Base-by-base conservation (phyloP, 768 basidiomycete species). In the Agrocybe pediades region DNA sequence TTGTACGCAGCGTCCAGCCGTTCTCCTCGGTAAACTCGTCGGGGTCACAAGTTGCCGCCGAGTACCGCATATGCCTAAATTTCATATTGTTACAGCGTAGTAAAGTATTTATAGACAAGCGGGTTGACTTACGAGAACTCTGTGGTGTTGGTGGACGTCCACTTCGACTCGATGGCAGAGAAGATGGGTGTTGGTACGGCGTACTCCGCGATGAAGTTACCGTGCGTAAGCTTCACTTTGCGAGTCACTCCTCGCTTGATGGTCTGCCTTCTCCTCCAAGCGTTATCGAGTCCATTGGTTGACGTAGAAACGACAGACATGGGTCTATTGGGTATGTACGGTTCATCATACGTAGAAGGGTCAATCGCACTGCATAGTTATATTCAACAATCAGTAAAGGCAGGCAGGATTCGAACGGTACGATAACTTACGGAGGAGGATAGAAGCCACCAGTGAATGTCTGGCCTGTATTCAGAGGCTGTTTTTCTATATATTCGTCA, bases 201-300 rank as follows among this genome's bases (percentile, higher is more conserved):
- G 66, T 95, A 94, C 62, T 97, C 95, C 26, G 86, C 81, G 70
- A 96, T 90, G 73, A 94, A 96, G 64, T 95, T 90, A 54, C 95
- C 95, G 45, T 93, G 81, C 8, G 93, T 96, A 59, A 98, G 86
- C 68, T 92, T 90, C 75, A 98, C 90, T 67, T 89, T 92, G 63
- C 92, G 88, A n/a, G 93, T 95, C 20, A 94, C 92, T 54, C 92
- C 78, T 49, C 94, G 90, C 67, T 92, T 92, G 72, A 95, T 90
- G 26, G 90, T 93, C 71, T 96, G 93, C 51, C 93, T 87, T 54
- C 90, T 85, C 57, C 81, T 73, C 82, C 82, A 83, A 2, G 83
- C 85, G 46, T 74, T 82, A 54, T 87, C 85, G 46, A 74, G 74
- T 26, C 83, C 84, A 56, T 74, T 81, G 17, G 79, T 81, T 36